These are phyloP conservation scores for Fusarium sp. DNA, from an alignment of 2,329 filamentous ascomycete genomes.

Conservation along the genomic window DNA sequence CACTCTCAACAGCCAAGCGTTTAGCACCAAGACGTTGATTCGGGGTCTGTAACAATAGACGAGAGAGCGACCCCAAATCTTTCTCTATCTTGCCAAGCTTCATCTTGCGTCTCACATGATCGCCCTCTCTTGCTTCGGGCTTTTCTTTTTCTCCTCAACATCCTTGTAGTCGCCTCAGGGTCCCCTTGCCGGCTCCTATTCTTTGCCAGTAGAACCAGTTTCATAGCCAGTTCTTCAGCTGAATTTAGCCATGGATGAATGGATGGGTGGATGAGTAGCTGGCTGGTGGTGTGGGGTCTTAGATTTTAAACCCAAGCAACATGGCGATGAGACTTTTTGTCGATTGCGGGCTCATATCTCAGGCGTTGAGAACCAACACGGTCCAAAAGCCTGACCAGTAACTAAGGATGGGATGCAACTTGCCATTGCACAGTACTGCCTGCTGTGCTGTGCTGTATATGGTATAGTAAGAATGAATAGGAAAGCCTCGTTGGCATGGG, in stretches of 20 bases:
- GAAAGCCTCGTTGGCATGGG: background rate
- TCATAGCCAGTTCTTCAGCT: background rate
- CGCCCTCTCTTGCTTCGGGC: background rate
- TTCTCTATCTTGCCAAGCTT: conserved; percentile 5
- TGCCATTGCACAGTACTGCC: background rate
- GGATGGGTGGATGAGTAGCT: background rate
- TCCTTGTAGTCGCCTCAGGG: background rate
- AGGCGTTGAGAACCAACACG: conserved; percentile 24
- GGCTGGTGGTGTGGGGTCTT: conserved; percentile 12
- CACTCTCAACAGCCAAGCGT: background rate
- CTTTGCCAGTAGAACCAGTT: background rate
- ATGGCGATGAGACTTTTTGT: conserved; percentile 5
- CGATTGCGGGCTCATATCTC: conserved; percentile 31
- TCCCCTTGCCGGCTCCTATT: background rate
- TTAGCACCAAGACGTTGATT: background rate
- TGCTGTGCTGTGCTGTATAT: background rate
- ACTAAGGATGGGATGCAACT: background rate
- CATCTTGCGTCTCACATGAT: conserved; percentile 3
- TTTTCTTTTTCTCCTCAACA: conserved; percentile 13
- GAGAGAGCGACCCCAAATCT: background rate
- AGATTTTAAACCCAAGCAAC: background rate
- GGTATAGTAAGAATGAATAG: background rate
- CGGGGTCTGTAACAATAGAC: background rate
- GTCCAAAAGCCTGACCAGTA: conserved; percentile 2
- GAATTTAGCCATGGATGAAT: background rate